Base-by-base conservation (phyloP, 306 rosid genomes). In the Quillaja saponaria region DNA sequence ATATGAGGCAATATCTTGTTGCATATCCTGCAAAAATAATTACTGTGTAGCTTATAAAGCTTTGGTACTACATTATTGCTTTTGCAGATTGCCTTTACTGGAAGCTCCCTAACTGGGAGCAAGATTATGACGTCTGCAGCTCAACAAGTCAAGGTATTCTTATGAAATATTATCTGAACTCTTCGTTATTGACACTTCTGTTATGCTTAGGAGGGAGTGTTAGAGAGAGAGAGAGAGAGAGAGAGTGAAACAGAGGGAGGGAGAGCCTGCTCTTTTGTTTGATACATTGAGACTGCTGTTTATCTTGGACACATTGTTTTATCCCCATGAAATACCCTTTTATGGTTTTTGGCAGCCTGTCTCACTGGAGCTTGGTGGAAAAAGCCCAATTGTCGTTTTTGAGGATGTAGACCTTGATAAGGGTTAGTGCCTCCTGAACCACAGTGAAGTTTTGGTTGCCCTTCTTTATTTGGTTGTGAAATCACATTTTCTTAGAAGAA, bases 341-440 rank as follows among this genome's bases (percentile, higher is more conserved):
- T 67, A 44, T 78, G 71, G 65, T 79, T 77, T 71, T 65, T 76
- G 85, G 75, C 80, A 92, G 99, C 96, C 96, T 61, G 96, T 89
- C 62, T 81, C 99, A 1, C 64, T 92, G 62, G 99, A 92, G 88
- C 94, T 92, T 44, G 99, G 99, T 69, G 99, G 99, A 10, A 92
- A 92, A 80, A 76, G 96, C 78, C 99, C 99, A 0, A 69, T 92
- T 72, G 63, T 92, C 71, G 73, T 92, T 76, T 92, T 92, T 81
- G 99, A 89, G 46, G 99, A 92, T 75, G 87, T 92, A 63, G 99
- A 92, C 76, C 83, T 92, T 18, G 99, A 92, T 74, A 89, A 89
- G 74, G 96, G 99, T 92, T 20, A 80, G 99, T 84, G 37, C 64
- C 61, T 75, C 55, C 61, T 69, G 21, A 47, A 52, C 34, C 61